Evolutionary conservation across 306 rosid genomes (phyloP), one percentile per base, ranked within the genome.

Genomic region (Prunus fruticosa): DNA sequence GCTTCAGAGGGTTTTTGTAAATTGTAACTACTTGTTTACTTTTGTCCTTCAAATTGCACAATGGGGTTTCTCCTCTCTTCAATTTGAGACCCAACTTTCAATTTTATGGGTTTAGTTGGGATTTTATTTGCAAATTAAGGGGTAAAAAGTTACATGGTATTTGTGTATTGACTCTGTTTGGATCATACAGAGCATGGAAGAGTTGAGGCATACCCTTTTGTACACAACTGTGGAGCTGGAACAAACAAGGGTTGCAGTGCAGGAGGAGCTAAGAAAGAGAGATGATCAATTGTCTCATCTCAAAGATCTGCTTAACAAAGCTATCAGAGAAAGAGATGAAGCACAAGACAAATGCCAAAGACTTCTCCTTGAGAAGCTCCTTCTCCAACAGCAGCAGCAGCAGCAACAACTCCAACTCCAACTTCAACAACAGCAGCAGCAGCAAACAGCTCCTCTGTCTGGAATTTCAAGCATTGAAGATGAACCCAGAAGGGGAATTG

Each of bases 381-480:
- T 89, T 41, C 73, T 89, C 23, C 76, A 83, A 18, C 86, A 76
- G 9, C 69, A 85, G 13, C 81, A 83, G 18, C 38, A 25, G 4
- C 67, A 62, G 2, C 64, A 58, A 25, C 32, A 8, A 12, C 43
- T 34, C 43, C 43, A 38, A 38, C 43, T 38, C 43, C 43, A 47
- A 47, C 14, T 38, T 2, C 62, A 56, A 5, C 79, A 51, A 3
- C 84, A 77, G 2, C n/a, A n/a, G n/a, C 82, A 82, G 3, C 84
- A 84, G 4, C 87, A 76, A 71, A 74, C 91, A 71, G 91, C 80
- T 81, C 96, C 91, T 23, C 66, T 86, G 18, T 95, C 99, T 46
- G 97, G 97, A 71, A 84, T 91, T 80, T 95, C 99, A 3, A 92
- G 97, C 90, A 87, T 92, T 80, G 99, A 96, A 73, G 98, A 96